Base-by-base conservation (phyloP, 2,329 filamentous ascomycete species). In the Fusarium annulatum region DNA sequence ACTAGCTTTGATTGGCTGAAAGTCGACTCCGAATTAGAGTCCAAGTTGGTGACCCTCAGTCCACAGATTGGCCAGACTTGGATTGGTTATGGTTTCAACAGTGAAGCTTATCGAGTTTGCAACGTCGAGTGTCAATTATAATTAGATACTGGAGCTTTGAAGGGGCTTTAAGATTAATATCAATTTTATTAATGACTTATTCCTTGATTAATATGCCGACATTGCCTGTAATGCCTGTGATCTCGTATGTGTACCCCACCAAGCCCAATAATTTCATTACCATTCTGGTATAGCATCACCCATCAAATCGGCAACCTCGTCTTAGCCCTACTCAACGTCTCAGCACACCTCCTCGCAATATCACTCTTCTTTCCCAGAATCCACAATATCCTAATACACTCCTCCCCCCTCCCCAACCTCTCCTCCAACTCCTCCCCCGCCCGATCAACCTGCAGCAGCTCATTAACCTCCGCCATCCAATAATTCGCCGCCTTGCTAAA, bases 351-450 rank as follows among this genome's bases (percentile, higher is more conserved):
- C 36, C 71, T 75, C 9, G 79, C 78, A 62, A 78, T 88, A 72
- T 89, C 87, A 1, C 87, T 88, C 73, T 89, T 89, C 58, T 85
- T 84, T 0, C 88, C 87, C 26, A 90, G 78, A 58, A 85, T 85
- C 84, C 87, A 88, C 41, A 90, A 77, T 4, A 86, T 88, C 71
- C 83, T 82, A 11, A 89, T 83, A 71, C 87, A 89, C 59, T 84
- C 80, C 43, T 86, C 83, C 48, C 84, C 85, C 21, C 83, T 80
- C 18, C 69, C 73, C 30, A 85, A 75, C 15, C 79, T 79, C 12
- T 83, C 78, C n/a, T 67, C 56, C 28, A 73, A 69, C 2, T 73
- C 68, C 30, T 71, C 72, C 4, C 79, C 76, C 10, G 76, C 64
- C 36, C 66, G 70, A 45, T 75, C 72, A 58, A 78, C 63, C 33